phyloP scores from a whole-genome alignment of 164 flowering plant species.

The Umbilicus rupestris region DNA sequence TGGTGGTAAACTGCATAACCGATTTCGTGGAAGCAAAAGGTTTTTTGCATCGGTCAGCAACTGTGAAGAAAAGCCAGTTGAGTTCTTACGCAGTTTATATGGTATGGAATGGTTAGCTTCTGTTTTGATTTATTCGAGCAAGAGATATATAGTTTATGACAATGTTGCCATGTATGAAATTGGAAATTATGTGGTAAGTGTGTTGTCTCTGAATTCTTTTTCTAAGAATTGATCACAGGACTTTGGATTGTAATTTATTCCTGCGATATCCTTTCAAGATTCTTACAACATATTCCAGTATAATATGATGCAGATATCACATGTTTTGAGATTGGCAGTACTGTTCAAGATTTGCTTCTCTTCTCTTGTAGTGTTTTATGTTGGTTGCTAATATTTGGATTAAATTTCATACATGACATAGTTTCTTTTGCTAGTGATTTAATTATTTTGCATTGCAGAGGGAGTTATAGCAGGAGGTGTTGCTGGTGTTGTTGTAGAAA shows the following conservation, averaged over 20 bases:
- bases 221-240: neutral
- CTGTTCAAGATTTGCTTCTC: neutral
- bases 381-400: neutral
- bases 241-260: neutral
- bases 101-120: conserved; percentile 30
- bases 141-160: neutral
- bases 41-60: conserved; percentile 55
- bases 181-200: neutral
- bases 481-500: conserved; percentile 92
- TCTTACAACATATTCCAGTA: neutral
- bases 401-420: neutral
- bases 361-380: neutral
- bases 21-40: conserved; percentile 21
- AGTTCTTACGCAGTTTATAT: conserved; percentile 57
- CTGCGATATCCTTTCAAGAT: neutral
- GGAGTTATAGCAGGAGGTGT: conserved; percentile 81
- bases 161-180: neutral
- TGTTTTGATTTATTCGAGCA: neutral
- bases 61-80: conserved; percentile 59
- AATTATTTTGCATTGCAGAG: conserved; percentile 37
- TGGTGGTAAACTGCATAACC: conserved; percentile 17
- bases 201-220: neutral
- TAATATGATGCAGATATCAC: neutral
- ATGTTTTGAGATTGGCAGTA: neutral
- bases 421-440: neutral